Percentiles rank a stretch among this genome's conserved stretches.
Conservation (phyloP, 805 yeast species). For the Schizosaccharomyces osmophilus region DNA sequence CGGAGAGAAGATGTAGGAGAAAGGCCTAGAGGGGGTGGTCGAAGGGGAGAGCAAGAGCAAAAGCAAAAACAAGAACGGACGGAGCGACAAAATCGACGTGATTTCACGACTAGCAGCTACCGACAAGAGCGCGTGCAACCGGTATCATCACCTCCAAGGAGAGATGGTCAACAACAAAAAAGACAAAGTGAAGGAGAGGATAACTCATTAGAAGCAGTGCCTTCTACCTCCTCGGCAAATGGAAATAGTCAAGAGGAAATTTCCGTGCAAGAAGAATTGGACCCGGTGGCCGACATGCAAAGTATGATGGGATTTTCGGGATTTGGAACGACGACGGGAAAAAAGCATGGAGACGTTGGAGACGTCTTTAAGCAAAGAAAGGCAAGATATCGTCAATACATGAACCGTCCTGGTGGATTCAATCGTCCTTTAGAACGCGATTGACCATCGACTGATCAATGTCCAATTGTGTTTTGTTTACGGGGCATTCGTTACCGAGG, state of each 20-base stretch:
- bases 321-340: slow-evolving; percentile 19
- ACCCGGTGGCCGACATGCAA: background rate
- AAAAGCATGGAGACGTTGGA: slow-evolving; percentile 16
- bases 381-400: slow-evolving; percentile 19
- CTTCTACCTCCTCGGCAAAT: background rate
- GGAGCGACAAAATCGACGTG: no score
- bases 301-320: slow-evolving; percentile 21
- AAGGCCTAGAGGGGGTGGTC: background rate
- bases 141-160: background rate
- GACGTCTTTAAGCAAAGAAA: slow-evolving; percentile 14
- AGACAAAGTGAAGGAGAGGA: background rate
- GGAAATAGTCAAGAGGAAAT: background rate
- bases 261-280: background rate
- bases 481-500: no score
- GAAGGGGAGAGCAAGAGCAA: no score
- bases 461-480: no score
- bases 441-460: background rate
- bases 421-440: slow-evolving; percentile 7
- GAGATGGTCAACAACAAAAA: background rate
- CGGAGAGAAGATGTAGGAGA: background rate
- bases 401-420: slow-evolving; percentile 19
- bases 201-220: background rate
- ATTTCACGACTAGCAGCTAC: no score
- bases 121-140: background rate
- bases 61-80: no score